Evolutionary conservation across 108 stramenopile genomes (phyloP).

Genomic region (Mayamaea pseudoterrestris): DNA sequence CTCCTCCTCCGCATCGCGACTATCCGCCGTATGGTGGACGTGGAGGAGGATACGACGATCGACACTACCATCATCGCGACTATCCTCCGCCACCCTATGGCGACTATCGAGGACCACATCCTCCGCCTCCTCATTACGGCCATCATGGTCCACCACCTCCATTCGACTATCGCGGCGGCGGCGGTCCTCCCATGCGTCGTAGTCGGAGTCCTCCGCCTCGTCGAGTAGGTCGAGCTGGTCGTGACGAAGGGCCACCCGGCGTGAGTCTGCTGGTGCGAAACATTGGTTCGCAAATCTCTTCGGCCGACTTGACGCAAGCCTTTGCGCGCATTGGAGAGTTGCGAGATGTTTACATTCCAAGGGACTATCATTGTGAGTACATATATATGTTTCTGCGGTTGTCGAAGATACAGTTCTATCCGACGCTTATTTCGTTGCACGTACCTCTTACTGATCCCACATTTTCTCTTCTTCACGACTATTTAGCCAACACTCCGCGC

Average conservation of each 20-base stretch:
- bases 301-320: slow-evolving; percentile 55
- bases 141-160: slow-evolving; percentile 4
- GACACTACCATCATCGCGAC: slow-evolving; percentile 3
- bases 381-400: no score
- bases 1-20: slow-evolving; percentile 8
- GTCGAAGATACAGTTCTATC: no score
- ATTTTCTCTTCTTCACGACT: no score
- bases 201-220: slow-evolving; percentile 5
- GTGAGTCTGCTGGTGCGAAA: slow-evolving; percentile 77
- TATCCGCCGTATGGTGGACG: slow-evolving; percentile 4
- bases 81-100: slow-evolving; percentile 3
- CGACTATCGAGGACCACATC: slow-evolving; percentile 10
- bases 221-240: slow-evolving; percentile 27
- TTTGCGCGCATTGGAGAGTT: slow-evolving; percentile 81
- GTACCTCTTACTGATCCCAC: no score
- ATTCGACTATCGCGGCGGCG: slow-evolving; percentile 11
- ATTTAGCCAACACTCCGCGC: slow-evolving; percentile 73
- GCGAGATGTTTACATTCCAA: slow-evolving; percentile 81
- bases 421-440: no score
- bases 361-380: no score
- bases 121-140: background rate
- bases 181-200: slow-evolving; percentile 4
- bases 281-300: slow-evolving; percentile 50
- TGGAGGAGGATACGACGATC: no score
- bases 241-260: slow-evolving; percentile 77